phyloP scores from a whole-genome alignment of 352 stramenopile genomes.

The Globisporangium nagaii region DNA sequence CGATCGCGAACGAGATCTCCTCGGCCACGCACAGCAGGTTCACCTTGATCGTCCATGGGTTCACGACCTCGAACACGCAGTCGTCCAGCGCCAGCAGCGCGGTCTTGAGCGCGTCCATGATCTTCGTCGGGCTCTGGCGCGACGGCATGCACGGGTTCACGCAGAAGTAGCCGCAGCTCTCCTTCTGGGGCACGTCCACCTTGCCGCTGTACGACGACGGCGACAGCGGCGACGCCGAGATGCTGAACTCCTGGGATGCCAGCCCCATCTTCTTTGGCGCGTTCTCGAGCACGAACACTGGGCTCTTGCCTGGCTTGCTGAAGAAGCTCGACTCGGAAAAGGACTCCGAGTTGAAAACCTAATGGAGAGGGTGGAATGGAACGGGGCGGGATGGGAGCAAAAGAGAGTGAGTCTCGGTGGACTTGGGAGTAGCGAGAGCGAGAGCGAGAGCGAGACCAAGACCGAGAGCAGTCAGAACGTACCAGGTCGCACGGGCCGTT shows the following conservation, averaged over 20 bases:
- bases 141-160: conserved; percentile 57
- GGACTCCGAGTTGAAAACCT: conserved; percentile 13
- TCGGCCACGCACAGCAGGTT: conserved; percentile 62
- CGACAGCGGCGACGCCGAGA: conserved; percentile 32
- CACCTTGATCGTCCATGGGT: conserved; percentile 39
- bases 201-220: conserved; percentile 29
- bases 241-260: background rate
- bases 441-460: background rate
- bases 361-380: background rate
- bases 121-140: conserved; percentile 24
- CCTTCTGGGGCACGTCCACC: conserved; percentile 51
- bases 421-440: background rate
- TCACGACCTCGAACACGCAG: conserved; percentile 29
- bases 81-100: conserved; percentile 31
- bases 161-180: conserved; percentile 34
- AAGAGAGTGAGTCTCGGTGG: background rate
- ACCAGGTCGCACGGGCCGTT: conserved; percentile 15
- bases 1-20: conserved; percentile 52
- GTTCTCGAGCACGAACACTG: conserved; percentile 17
- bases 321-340: conserved; percentile 12
- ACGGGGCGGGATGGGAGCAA: background rate
- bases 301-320: conserved; percentile 5
- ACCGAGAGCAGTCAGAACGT: background rate
- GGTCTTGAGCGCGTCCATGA: conserved; percentile 41
- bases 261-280: background rate